phyloP scores from a whole-genome alignment of 2,329 filamentous ascomycete genomes.

The Aspergillus persii region DNA sequence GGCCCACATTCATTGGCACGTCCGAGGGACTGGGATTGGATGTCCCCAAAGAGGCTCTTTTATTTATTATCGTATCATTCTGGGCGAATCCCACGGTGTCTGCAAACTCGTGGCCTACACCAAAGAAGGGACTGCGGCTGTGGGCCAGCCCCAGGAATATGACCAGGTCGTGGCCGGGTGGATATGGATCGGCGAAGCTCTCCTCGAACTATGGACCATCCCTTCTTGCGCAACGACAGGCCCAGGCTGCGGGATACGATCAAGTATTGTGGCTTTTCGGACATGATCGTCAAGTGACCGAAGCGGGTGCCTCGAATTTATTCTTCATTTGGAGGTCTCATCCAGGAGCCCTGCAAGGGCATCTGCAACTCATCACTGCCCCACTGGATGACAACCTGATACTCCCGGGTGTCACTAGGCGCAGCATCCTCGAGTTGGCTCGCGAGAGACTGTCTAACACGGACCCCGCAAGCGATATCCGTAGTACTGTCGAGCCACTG shows the following conservation, averaged over 20 bases:
- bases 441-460: not conserved
- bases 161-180: conserved; percentile 84
- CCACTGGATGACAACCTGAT: conserved; percentile 76
- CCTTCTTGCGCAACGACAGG: conserved; percentile 72
- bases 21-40: conserved; percentile 69
- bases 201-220: conserved; percentile 86
- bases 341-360: conserved; percentile 42
- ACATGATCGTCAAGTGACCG: conserved; percentile 69
- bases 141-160: not conserved
- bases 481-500: not conserved
- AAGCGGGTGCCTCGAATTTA: conserved; percentile 85
- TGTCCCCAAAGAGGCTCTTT: not conserved
- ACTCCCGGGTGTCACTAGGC: conserved; percentile 75
- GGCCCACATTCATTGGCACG: conserved; percentile 79
- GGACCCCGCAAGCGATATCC: not conserved
- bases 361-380: conserved; percentile 70
- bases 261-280: conserved; percentile 92
- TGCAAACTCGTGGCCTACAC: no score
- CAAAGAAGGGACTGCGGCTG: not conserved
- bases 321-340: conserved; percentile 65
- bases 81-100: not conserved
- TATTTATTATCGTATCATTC: not conserved
- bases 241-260: conserved; percentile 68
- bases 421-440: conserved; percentile 45
- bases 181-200: conserved; percentile 83